Evolutionary conservation across 1,284 basidiomycete genomes (phyloP).

Genomic region (Bothia castanella): DNA sequence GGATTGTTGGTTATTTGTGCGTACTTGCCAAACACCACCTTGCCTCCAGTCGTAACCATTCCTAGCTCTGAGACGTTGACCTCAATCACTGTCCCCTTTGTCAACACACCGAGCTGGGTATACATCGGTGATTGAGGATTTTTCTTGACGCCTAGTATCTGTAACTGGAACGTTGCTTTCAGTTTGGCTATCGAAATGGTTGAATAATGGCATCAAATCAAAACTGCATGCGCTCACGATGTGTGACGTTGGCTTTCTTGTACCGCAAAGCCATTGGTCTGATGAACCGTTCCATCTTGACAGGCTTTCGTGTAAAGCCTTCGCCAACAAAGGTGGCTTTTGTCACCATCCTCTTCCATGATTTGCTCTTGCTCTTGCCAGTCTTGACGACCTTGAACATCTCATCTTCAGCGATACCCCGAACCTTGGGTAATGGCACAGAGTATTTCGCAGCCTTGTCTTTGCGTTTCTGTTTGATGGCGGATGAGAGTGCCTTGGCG

Average conservation of each 20-base stretch:
- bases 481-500: conserved; percentile 94
- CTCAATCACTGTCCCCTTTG: conserved; percentile 98
- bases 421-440: conserved; percentile 94
- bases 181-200: conserved; percentile 67
- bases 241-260: conserved; percentile 98
- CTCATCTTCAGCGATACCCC: conserved; percentile 98
- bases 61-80: conserved; percentile 97
- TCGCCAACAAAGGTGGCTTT: conserved; percentile 99
- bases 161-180: conserved; percentile 98
- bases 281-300: conserved; percentile 98
- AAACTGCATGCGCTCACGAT: conserved; percentile 66
- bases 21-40: conserved; percentile 89
- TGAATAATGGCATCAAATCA: neutral
- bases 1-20: conserved; percentile 97
- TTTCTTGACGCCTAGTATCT: conserved; percentile 98
- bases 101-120: conserved; percentile 92
- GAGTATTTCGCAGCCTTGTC: conserved; percentile 99
- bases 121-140: conserved; percentile 99
- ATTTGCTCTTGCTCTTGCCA: conserved; percentile 94
- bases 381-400: conserved; percentile 99
- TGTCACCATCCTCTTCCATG: conserved; percentile 99
- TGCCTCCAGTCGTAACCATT: conserved; percentile 98
- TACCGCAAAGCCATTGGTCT: conserved; percentile 96
- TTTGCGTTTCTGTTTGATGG: conserved; percentile 98
- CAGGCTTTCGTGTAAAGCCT: conserved; percentile 96